phyloP scores from a whole-genome alignment of 1,284 basidiomycete species.

The Pseudomicrostroma phylloplanum region DNA sequence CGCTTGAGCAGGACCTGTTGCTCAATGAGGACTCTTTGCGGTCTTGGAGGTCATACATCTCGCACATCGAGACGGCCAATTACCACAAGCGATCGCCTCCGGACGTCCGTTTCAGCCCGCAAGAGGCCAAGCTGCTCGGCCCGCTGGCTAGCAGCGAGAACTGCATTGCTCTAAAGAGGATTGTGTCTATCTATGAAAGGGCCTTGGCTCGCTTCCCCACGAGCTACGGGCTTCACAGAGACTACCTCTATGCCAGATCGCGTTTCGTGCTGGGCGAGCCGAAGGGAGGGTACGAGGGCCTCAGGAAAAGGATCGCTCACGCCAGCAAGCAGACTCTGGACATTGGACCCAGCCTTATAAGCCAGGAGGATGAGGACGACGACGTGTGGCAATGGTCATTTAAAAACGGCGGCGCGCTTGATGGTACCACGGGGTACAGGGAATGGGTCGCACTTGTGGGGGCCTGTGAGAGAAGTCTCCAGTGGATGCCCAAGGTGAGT shows the following conservation, averaged over 20 bases:
- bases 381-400: conserved; percentile 59
- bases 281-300: conserved; percentile 52
- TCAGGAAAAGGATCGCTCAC: conserved; percentile 50
- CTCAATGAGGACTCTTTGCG: conserved; percentile 85
- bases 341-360: conserved; percentile 40
- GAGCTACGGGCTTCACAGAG: conserved; percentile 91
- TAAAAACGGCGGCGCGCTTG: conserved; percentile 60
- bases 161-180: conserved; percentile 69
- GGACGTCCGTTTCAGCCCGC: conserved; percentile 56
- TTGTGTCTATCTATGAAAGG: conserved; percentile 86
- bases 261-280: conserved; percentile 73
- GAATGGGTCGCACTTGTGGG: conserved; percentile 89
- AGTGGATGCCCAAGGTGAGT: conserved; percentile 71
- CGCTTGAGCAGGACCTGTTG: conserved; percentile 89
- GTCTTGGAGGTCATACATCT: conserved; percentile 84
- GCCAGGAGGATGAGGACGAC: conserved; percentile 66
- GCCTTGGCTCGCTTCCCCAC: conserved; percentile 80
- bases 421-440: conserved; percentile 80
- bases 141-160: conserved; percentile 65
- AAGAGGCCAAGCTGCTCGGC: conserved; percentile 52
- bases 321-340: conserved; percentile 60
- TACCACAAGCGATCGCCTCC: conserved; percentile 48
- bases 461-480: conserved; percentile 82
- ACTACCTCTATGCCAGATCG: conserved; percentile 78
- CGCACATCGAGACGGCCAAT: conserved; percentile 66